These are phyloP conservation scores for Skeletonema tropicum DNA, from an alignment of 108 stramenopile genomes.

Conservation along the genomic window DNA sequence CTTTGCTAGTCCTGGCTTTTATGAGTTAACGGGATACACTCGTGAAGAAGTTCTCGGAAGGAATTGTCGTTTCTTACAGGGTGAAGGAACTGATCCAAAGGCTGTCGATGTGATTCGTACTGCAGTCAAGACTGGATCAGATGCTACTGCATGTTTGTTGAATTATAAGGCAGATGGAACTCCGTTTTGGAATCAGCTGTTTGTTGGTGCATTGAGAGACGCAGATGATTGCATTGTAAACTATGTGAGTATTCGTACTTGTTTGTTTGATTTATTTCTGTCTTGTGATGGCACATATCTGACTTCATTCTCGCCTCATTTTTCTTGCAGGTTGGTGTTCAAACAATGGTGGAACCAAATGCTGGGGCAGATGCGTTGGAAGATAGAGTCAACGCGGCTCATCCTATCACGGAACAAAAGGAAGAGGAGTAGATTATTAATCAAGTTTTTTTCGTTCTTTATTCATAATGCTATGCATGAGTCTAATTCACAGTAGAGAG, in stretches of 20 bases:
- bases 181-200: constrained; percentile 99
- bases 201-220: constrained; percentile 93
- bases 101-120: constrained; percentile 89
- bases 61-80: constrained; percentile 98
- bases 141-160: constrained; percentile 90
- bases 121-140: constrained; percentile 80
- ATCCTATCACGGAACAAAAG: constrained; percentile 52
- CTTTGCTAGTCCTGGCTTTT: constrained; percentile 91
- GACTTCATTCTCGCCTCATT: neutral
- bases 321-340: constrained; percentile 82
- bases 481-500: neutral
- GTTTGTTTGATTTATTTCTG: neutral
- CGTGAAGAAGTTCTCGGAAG: constrained; percentile 93
- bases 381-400: constrained; percentile 84
- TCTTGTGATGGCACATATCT: neutral
- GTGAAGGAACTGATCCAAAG: constrained; percentile 92
- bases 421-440: constrained; percentile 27
- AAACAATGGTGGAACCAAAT: constrained; percentile 86
- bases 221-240: constrained; percentile 93
- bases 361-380: constrained; percentile 73
- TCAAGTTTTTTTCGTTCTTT: neutral
- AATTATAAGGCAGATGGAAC: constrained; percentile 98
- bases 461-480: constrained; percentile 6
- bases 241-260: constrained; percentile 72
- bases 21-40: constrained; percentile 94